phyloP scores from a whole-genome alignment of 148 eudicot genomes.

The Vaccinium vitisidaea region DNA sequence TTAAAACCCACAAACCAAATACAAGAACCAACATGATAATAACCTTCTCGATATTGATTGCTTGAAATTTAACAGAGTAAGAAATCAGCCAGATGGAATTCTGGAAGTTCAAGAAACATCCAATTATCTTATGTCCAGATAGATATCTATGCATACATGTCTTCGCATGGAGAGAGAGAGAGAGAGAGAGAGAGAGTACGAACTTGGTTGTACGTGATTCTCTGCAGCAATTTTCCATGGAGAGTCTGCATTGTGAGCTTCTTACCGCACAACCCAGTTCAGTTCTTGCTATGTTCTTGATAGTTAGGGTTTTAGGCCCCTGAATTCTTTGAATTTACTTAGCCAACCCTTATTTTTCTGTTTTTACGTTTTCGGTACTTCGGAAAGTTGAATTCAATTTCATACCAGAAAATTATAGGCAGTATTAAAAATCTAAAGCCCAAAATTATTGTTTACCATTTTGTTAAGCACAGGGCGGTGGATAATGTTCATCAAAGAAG shows the following conservation, averaged over 20 bases:
- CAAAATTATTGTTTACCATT: not conserved
- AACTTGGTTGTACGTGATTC: slow-evolving; percentile 37
- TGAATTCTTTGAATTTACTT: not conserved
- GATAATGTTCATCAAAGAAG: too few species aligned
- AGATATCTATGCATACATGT: not conserved
- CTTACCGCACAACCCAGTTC: not conserved
- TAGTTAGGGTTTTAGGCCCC: slow-evolving; percentile 16
- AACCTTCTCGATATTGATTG: not conserved
- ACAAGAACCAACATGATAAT: not conserved
- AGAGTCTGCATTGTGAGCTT: slow-evolving; percentile 38
- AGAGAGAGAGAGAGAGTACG: not conserved
- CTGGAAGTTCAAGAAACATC: not conserved
- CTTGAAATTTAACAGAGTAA: not conserved
- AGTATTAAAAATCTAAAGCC: not conserved
- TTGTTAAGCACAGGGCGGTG: too few species aligned
- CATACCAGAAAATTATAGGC: not conserved
- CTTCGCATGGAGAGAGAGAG: not conserved
- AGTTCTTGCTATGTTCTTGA: not conserved
- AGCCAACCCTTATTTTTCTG: not conserved
- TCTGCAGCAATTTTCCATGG: slow-evolving; percentile 31
- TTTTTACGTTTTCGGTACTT: not conserved
- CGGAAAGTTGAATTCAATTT: not conserved
- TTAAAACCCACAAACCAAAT: not conserved
- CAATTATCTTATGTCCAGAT: not conserved
- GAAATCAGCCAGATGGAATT: not conserved